A percentile compares a stretch with the other conserved stretches of the same genome.
Evolutionary conservation across 768 basidiomycete genomes (phyloP).

Genomic region (Candolleomyces aberdarensis): DNA sequence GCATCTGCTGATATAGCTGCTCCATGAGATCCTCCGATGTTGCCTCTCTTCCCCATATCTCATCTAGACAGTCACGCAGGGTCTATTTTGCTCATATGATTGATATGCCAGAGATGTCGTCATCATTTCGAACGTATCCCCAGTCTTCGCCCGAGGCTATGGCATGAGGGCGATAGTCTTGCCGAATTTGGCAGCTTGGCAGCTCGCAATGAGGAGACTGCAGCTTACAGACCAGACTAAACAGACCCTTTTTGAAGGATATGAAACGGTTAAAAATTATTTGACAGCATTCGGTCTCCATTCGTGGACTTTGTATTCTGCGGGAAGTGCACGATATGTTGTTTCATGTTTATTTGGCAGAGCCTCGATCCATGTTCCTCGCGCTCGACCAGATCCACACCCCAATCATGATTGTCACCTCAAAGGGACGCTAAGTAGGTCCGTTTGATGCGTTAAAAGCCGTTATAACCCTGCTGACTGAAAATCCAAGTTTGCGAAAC

Average conservation of each 20-base stretch:
- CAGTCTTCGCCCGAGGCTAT: background rate
- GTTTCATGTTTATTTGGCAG: background rate
- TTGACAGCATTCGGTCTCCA: background rate
- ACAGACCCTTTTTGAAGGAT: background rate
- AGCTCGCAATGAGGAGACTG: background rate
- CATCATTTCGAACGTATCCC: background rate
- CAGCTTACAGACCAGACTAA: background rate
- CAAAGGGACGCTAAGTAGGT: constrained; percentile 1
- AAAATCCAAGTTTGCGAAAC: background rate
- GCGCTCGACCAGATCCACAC: background rate
- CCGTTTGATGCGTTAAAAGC: background rate
- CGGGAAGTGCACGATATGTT: background rate
- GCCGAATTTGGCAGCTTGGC: background rate
- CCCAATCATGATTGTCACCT: constrained; percentile 2
- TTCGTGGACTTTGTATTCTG: background rate
- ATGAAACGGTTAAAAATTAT: constrained; percentile 1
- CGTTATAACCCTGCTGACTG: background rate
- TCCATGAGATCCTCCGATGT: too few species aligned
- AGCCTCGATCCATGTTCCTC: background rate
- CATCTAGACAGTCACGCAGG: too few species aligned
- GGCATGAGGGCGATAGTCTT: background rate
- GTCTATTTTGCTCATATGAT: too few species aligned
- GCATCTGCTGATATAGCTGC: too few species aligned
- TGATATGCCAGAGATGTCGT: background rate
- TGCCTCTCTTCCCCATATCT: too few species aligned